Evolutionary conservation across 441 rosid species (phyloP), one percentile per base, ranked within the genome.

Genomic region (Euphorbia corollata): DNA sequence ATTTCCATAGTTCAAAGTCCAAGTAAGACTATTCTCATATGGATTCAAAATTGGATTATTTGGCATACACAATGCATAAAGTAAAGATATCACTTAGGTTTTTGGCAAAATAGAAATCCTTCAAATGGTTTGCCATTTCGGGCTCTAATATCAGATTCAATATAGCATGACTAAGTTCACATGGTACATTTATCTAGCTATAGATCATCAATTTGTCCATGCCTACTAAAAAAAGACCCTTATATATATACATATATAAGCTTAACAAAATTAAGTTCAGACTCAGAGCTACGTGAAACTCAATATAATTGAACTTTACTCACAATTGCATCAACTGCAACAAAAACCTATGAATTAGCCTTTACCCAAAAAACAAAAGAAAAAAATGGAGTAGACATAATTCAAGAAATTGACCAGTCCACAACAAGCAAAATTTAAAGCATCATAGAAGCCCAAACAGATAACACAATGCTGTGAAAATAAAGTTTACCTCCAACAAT

Each of bases 401-500:
- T 67, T 45, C 27, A 30, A 43, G 24, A 48, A 7, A 18, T 32
- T 20, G 43, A 56, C 36, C 48, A 0, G 8, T 43, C 47, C 11
- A 43, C 30, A 61, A 32, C 15, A 63, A 23, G 61, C 24, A 19
- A 41, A 18, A 15, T 32, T 59, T 6, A 6, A 36, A 36, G 41
- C 7, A 36, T 36, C 41, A 6, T 5, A 36, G 1, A 30, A 54
- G 41, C 12, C 70, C 71, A 68, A 36, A 36, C 9, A 36, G 5
- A 27, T 23, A 59, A 27, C 64, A 67, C 59, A 67, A 34, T 10
- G 22, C 30, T 16, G 11, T 50, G 70, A 61, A 70, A 67, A 45
- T 27, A 70, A 70, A 58, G 62, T n/a, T 13, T 84, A 96, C 99
- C 99, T 85, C 95, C 97, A 23, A 70, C 73, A 70, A 81, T 79